Base-by-base conservation (phyloP, 2,329 filamentous ascomycete species). In the Pseudocercospora vitis region DNA sequence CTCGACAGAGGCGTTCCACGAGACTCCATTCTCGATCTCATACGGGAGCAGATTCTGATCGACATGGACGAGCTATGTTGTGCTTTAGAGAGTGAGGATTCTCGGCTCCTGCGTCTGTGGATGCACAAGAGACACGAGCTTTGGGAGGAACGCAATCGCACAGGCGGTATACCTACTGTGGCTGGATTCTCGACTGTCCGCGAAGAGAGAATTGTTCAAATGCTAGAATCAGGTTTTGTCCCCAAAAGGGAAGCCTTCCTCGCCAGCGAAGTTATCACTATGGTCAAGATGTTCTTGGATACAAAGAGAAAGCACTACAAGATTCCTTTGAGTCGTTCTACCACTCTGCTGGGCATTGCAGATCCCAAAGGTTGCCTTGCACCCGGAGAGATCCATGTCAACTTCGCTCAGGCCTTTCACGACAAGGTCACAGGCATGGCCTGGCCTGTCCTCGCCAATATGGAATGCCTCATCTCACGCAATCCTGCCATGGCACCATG, bases 401-500 rank as follows among this genome's bases (percentile, higher is more conserved):
- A 80, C 0, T 90, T 91, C 58, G 87, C 86, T 0, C 69, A 67
- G 2, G 69, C 78, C n/a, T 87, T 89, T 56, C 61, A 70, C 0
- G 78, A 83, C 51, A 74, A 81, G 1, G 69, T 72, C 0, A 79
- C 80, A 12, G 53, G 39, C 23, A 45, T 42, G 44, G 26, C 45
- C 23, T 81, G 80, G 33, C 79, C 77, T 0, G 65, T 79, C 4
- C 67, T 89, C 1, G 74, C 84, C 31, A 76, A 77, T 0, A 73
- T 77, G 12, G 80, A 89, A 11, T 71, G 89, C 0, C 73, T 92
- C 0, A 84, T 91, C 0, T 83, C 84, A 0, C 78, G 88, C 16
- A 82, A 84, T 1, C 88, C 88, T 0, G 84, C 87, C 0, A 82
- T 89, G 63, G 81, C 85, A 18, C 75, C 78, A 0, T 88, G 84